These are phyloP conservation scores for Rhododendron henanense DNA, from an alignment of 148 eudicot species.

Conservation along the genomic window DNA sequence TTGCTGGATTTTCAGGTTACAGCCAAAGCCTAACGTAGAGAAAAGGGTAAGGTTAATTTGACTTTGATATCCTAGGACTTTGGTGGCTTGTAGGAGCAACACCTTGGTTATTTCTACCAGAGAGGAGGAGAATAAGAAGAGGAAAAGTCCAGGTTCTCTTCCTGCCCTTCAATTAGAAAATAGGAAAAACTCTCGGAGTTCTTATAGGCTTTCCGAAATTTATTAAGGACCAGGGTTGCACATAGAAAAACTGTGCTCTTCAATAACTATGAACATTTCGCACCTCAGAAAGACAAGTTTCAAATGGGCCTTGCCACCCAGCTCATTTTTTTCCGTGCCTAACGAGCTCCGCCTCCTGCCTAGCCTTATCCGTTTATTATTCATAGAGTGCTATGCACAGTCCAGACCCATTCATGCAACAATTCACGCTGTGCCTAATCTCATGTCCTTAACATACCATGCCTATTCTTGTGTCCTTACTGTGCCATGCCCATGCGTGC, in stretches of 20 bases:
- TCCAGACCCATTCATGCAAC: not conserved
- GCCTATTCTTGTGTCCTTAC: too few relatives aligned
- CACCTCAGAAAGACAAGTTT: not conserved
- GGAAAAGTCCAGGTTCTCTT: not conserved
- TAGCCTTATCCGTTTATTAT: not conserved
- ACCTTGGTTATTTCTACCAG: not conserved
- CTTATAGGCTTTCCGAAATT: not conserved
- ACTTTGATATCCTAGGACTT: not conserved
- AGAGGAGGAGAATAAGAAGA: not conserved
- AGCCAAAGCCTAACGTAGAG: not conserved
- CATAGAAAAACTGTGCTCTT: not conserved
- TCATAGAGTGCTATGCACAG: not conserved
- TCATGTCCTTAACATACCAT: not conserved
- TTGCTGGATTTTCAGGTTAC: too few relatives aligned
- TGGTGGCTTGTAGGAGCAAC: not conserved
- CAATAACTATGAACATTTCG: not conserved
- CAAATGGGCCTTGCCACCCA: not conserved
- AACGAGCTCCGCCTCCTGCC: not conserved
- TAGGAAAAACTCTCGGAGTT: not conserved
- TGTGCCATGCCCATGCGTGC: too few relatives aligned
- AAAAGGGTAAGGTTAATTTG: not conserved
- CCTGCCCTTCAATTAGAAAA: not conserved
- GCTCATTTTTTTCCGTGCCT: not conserved
- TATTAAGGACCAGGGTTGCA: not conserved
- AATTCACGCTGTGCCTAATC: not conserved